Conservation (phyloP, 148 eudicot species). For the Tetragonia tetragonoides region DNA sequence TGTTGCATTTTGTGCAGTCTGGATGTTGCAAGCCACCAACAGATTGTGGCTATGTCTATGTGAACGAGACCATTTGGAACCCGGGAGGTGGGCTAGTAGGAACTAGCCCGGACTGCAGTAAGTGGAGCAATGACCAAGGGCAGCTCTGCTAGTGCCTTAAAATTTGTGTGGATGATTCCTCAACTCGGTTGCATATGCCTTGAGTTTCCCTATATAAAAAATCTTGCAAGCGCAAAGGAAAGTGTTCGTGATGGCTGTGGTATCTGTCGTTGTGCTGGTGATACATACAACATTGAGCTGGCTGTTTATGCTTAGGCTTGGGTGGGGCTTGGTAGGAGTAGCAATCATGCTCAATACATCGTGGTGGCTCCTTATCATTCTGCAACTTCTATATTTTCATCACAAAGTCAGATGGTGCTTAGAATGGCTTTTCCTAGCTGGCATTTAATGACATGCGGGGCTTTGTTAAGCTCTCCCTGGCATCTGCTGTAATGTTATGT, state of each 20-base stretch:
- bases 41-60: constrained; percentile 65
- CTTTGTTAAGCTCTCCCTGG: constrained; percentile 67
- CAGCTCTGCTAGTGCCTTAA: constrained; percentile 70
- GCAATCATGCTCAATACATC: constrained; percentile 63
- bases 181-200: constrained; percentile 68
- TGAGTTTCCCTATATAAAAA: constrained; percentile 74
- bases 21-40: constrained; percentile 99
- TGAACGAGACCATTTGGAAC: constrained; percentile 73
- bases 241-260: constrained; percentile 60
- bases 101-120: constrained; percentile 43
- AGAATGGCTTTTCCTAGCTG: constrained; percentile 71
- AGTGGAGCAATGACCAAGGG: constrained; percentile 79
- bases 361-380: constrained; percentile 70
- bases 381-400: constrained; percentile 54
- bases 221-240: constrained; percentile 85
- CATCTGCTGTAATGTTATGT: constrained; percentile 87
- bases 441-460: constrained; percentile 71
- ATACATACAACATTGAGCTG: constrained; percentile 58
- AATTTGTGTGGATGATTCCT: constrained; percentile 74
- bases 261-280: constrained; percentile 53
- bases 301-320: constrained; percentile 55
- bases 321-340: constrained; percentile 71
- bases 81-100: constrained; percentile 46
- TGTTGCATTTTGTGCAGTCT: constrained; percentile 42
- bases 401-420: constrained; percentile 74